phyloP scores from a whole-genome alignment of 345 rosid species.

The Ricinus communis region DNA sequence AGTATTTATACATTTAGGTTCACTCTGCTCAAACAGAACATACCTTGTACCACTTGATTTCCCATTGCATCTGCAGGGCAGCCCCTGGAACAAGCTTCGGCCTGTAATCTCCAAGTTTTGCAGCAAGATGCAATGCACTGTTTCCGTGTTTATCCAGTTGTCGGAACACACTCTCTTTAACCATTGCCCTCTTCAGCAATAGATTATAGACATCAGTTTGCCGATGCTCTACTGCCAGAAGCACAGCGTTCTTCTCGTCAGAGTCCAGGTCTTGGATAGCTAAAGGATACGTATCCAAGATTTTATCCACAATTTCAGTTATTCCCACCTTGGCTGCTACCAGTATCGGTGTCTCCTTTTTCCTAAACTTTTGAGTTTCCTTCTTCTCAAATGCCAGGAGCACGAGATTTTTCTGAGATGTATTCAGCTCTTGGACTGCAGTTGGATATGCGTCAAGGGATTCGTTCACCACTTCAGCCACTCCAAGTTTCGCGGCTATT shows the following conservation, averaged over 20 bases:
- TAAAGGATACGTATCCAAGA: background rate
- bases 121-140: slow-evolving; percentile 31
- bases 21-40: too few relatives aligned
- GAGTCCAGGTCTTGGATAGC: slow-evolving; percentile 1
- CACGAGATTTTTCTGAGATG: background rate
- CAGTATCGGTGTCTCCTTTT: background rate
- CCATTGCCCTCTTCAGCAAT: background rate
- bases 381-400: background rate
- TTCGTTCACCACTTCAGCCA: too few relatives aligned
- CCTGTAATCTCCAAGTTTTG: background rate
- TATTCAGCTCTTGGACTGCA: too few relatives aligned
- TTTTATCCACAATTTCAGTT: slow-evolving; percentile 3
- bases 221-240: slow-evolving; percentile 27
- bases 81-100: slow-evolving; percentile 26
- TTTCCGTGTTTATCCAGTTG: slow-evolving; percentile 22
- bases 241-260: slow-evolving; percentile 14
- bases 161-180: slow-evolving; percentile 7
- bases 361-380: background rate
- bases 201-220: slow-evolving; percentile 13
- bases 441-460: too few relatives aligned
- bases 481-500: too few relatives aligned
- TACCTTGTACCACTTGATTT: slow-evolving; percentile 28
- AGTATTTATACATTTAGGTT: too few relatives aligned
- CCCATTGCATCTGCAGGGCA: slow-evolving; percentile 35
- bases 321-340: slow-evolving; percentile 1